A percentile compares a stretch with the other conserved stretches of the same genome.
Evolutionary conservation across 495 filamentous ascomycete species (phyloP).

Genomic region (Acidiella bohemica): DNA sequence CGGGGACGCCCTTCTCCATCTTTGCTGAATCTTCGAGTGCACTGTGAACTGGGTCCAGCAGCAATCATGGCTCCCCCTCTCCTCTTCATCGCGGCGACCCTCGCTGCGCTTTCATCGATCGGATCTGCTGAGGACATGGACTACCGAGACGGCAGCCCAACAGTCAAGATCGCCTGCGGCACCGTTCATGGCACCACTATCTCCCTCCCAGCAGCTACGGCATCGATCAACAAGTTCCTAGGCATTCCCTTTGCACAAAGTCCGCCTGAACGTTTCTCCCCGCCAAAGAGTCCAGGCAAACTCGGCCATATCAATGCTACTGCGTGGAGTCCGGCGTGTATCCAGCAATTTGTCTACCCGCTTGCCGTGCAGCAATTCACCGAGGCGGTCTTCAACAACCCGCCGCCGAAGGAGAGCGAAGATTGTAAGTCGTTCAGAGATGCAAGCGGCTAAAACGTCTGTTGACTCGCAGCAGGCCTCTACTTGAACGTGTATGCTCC

Average conservation of each 20-base stretch:
- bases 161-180: slow-evolving; percentile 21
- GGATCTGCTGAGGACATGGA: too few species aligned
- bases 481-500: slow-evolving; percentile 31
- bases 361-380: slow-evolving; percentile 19
- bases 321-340: slow-evolving; percentile 26
- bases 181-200: slow-evolving; percentile 21
- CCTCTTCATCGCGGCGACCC: too few species aligned
- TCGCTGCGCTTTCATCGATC: too few species aligned
- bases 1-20: too few species aligned
- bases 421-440: slow-evolving; percentile 26
- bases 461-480: slow-evolving; percentile 5
- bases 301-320: slow-evolving; percentile 25
- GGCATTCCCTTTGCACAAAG: slow-evolving; percentile 24
- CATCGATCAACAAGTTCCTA: slow-evolving; percentile 24
- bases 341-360: slow-evolving; percentile 30
- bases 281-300: slow-evolving; percentile 19
- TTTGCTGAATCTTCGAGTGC: too few species aligned
- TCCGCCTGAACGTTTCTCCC: slow-evolving; percentile 28
- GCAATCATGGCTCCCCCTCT: too few species aligned
- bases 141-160: slow-evolving; percentile 14
- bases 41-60: too few species aligned
- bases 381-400: slow-evolving; percentile 24
- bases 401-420: slow-evolving; percentile 27
- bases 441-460: too few species aligned
- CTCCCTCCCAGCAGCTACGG: slow-evolving; percentile 19